A percentile compares a stretch with the other conserved stretches of the same genome.
Conservation (phyloP, 2,329 filamentous ascomycete genomes). For the Cytospora leucostoma region DNA sequence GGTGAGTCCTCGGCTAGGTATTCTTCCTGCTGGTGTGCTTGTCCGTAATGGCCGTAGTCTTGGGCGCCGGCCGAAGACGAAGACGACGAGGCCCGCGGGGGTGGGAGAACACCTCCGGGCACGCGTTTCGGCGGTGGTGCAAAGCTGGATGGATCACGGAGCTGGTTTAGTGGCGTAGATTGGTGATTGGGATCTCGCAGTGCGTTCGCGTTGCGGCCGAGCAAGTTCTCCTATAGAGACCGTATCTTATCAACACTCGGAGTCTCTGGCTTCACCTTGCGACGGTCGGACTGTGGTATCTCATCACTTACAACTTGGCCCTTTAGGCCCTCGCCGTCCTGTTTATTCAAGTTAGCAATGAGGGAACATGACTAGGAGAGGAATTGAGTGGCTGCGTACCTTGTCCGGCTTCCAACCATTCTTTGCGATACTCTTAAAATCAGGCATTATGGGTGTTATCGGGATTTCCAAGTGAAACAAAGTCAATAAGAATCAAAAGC, state of each 20-base stretch:
- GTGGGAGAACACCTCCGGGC: conserved; percentile 27
- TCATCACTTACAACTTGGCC: conserved; percentile 48
- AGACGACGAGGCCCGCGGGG: conserved; percentile 27
- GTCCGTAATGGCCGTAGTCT: conserved; percentile 25
- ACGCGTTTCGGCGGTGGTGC: conserved; percentile 75
- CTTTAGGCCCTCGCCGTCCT: conserved; percentile 37
- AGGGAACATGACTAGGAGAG: neutral
- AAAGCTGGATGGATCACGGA: conserved; percentile 77
- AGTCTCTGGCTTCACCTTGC: neutral
- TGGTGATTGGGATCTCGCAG: conserved; percentile 10
- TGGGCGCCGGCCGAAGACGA: conserved; percentile 36
- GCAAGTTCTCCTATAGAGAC: conserved; percentile 11
- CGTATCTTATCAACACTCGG: conserved; percentile 1
- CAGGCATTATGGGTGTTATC: conserved; percentile 40
- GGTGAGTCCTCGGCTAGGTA: conserved; percentile 34
- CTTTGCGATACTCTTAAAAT: conserved; percentile 52
- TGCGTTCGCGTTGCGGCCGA: conserved; percentile 19
- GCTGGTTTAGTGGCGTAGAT: conserved; percentile 44
- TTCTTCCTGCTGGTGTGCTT: conserved; percentile 36
- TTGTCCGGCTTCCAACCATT: conserved; percentile 57
- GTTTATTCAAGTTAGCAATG: conserved; percentile 6
- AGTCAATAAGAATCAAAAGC: neutral
- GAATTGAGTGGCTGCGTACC: conserved; percentile 11
- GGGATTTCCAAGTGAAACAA: neutral
- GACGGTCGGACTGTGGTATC: neutral